Evolutionary conservation across 805 yeast genomes (phyloP), one percentile per base, ranked within the genome.

Genomic region (Suhomyces sp.): DNA sequence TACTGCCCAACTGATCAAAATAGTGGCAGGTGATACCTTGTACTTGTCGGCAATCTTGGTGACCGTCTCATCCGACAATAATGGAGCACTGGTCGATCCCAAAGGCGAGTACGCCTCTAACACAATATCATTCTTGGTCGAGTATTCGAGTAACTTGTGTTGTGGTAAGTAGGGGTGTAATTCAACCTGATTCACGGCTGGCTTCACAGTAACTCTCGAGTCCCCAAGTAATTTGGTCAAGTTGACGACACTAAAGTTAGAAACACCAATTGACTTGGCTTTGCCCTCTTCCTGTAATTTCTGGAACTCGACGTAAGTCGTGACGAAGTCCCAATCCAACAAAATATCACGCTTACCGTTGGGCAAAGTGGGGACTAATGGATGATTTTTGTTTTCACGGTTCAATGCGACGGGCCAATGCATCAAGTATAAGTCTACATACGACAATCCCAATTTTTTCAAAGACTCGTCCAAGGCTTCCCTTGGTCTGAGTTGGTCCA

Each of bases 381-480:
- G 33, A 14, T 34, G 18, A 7, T 20, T 21, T 15, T 18, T 28
- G 16, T 34, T 34, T 19, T 24, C 35, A 5, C 33, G 28, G 14
- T 34, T 28, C 33, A 34, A 28, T n/a, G 38, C 32, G n/a, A 34
- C 28, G 4, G 95, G 95, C 93, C 93, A 86, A 58, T 86, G 95
- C 56, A 85, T 72, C 51, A 87, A 69, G 53, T 80, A 79, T 37
- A 86, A 63, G 54, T 86, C 95, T 33, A 86, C 81, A 50, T 86
- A 86, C 26, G 81, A 91, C 47, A 85, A 53, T 1, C 79, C 80
- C 39, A 85, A 65, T 47, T 80, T 76, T 44, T 70, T 47, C 48
- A 86, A 66, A 4, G 88, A 80, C 33, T 61, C 63, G 7, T 76
- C 70, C 20, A 85, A 56, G 6, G 82, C 83, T 13, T 53, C 60